Evolutionary conservation across 2,329 filamentous ascomycete species (phyloP), one percentile per base, ranked within the genome.

Genomic region (Fusarium nurragi): DNA sequence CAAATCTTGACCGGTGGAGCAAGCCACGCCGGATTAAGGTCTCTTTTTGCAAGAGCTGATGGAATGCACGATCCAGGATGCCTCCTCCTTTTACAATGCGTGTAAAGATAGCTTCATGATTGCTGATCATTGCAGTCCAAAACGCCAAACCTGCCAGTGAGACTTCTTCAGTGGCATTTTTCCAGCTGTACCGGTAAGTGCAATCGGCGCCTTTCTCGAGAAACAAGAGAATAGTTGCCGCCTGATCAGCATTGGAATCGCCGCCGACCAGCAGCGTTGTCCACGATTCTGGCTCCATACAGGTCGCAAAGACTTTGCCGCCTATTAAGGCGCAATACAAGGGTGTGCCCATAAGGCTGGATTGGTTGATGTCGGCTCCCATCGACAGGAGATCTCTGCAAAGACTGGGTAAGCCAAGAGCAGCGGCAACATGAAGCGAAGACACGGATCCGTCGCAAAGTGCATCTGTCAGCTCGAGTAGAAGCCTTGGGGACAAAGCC

Each of bases 281-380:
- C 73, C 57, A 75, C 5, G 45, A 73, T 5, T 67, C 52, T 23
- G 71, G 69, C 10, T 67, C 49, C 9, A 49, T 38, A 5, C 60
- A 52, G 7, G 59, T 64, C 1, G 49, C 40, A 2, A 76, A 62
- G 3, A 73, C 72, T 23, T 67, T 60, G 6, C 69, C 69, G 2
- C 77, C 77, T 4, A 76, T 60, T 4, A 79, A 64, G 8, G 77
- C 73, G 37, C 77, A 79, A 43, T 73, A 76, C 4, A 78, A 51
- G 13, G 77, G 74, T 7, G 73, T 71, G 0, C 75, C 77, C 9
- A 74, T 54, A 8, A 63, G 45, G 13, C 75, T 69, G 2, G 37
- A 25, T 9, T 62, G 39, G 25, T 74, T 68, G 28, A 73, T 37
- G 16, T 67, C 44, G 18, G 65, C 66, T 1, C 68, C 70, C 19